Base-by-base conservation (phyloP, 2,329 filamentous ascomycete species). In the Ophiocordyceps australis region DNA sequence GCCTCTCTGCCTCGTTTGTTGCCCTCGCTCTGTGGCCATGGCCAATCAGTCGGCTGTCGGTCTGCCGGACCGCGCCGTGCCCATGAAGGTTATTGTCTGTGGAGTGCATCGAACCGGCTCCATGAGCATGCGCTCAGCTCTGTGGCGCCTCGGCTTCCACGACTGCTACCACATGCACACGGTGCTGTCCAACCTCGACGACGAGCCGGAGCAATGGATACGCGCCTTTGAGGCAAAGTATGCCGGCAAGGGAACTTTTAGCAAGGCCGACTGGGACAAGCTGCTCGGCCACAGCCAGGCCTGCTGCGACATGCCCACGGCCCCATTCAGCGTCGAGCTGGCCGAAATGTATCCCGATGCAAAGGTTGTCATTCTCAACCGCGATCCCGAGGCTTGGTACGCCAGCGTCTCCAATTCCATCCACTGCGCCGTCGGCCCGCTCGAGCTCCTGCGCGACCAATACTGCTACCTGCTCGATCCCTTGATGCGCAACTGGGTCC, bases 251-350 rank as follows among this genome's bases (percentile, higher is more conserved):
- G 43, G 38, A 8, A 24, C 38, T 14, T 45, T 51, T 27, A 41
- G 37, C n/a, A 48, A 44, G 22, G 35, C 41, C 12, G 54, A 59
- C 32, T 62, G 56, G 46, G 58, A 63, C 39, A 43, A 45, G 29
- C 40, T 62, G 6, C 50, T 62, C 24, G 54, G 52, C 23, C 38
- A 50, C 14, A 55, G 46, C 35, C 55, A 66, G n/a, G 59, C 57
- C 14, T 66, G 61, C 7, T 57, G 59, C 29, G 65, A 65, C 24
- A 42, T 68, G 11, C 69, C 74, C 2, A 50, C 68, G 1, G 52
- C 65, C 20, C 74, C 71, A 37, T 50, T 54, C 35, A 45, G 43
- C 25, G 30, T 40, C 27, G 49, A 54, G 26, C 38, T 54, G 9
- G 48, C 50, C 17, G 40, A 38, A 17, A 22, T 34, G 12, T 45